phyloP scores from a whole-genome alignment of 176 grass and related monocot species.

The barley (Hordeum vulgare) region MorexV3_pseudomolecules_assembly NC_058519.1:554797749-554798248 shows the following conservation, averaged over 20 bases:
- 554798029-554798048: conserved; percentile 19
- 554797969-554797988: conserved; percentile 73
- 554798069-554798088: neutral
- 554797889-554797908: conserved; percentile 86
- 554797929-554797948: conserved; percentile 49
- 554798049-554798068: neutral
- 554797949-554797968: conserved; percentile 80
- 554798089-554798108: conserved; percentile 3
- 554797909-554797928: conserved; percentile 62
- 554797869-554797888: conserved; percentile 39
- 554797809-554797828: neutral
- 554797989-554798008: conserved; percentile 10
- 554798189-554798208: neutral
- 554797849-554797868: conserved; percentile 18
- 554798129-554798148: neutral
- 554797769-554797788: neutral
- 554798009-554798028: conserved; percentile 9
- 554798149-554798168: neutral
- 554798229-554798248: neutral
- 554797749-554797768: conserved; percentile 9
- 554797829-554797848: conserved; percentile 13
- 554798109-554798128: neutral
- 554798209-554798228: neutral
- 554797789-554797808: neutral
- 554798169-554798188: neutral